Conservation (phyloP, 805 yeast genomes). For the Candida sphagnicola region DNA sequence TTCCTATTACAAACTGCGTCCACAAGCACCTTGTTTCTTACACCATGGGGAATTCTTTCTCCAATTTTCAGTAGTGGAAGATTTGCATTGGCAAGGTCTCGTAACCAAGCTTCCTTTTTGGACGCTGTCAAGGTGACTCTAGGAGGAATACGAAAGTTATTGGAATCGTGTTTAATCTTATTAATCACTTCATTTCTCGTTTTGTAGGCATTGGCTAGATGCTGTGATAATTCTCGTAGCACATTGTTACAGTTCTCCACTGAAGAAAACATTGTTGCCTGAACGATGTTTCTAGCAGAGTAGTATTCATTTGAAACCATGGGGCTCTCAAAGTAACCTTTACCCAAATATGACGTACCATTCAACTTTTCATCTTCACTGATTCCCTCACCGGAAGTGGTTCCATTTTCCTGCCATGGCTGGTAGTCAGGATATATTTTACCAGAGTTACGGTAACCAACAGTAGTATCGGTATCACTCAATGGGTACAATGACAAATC, state of each 20-base stretch:
- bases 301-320: constrained; percentile 61
- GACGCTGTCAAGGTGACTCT: constrained; percentile 87
- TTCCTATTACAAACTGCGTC: constrained; percentile 66
- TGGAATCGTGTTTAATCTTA: constrained; percentile 30
- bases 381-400: constrained; percentile 9
- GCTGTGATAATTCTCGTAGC: constrained; percentile 34
- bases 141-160: constrained; percentile 71
- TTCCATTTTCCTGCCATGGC: constrained; percentile 59
- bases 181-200: constrained; percentile 38
- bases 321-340: constrained; percentile 68
- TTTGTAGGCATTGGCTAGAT: constrained; percentile 33
- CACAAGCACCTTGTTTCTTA: constrained; percentile 64
- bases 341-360: constrained; percentile 49
- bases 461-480: constrained; percentile 15
- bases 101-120: constrained; percentile 81
- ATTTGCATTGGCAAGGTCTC: constrained; percentile 65
- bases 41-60: constrained; percentile 86
- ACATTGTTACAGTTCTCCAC: constrained; percentile 32
- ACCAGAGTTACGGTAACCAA: constrained; percentile 1
- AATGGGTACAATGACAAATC: constrained; percentile 30
- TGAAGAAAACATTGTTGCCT: constrained; percentile 36
- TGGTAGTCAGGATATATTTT: constrained; percentile 63
- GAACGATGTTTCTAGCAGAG: constrained; percentile 62
- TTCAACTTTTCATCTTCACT: constrained; percentile 47
- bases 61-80: constrained; percentile 67